Conservation (phyloP, 1,284 basidiomycete genomes). For the Ustilago trichophora region DNA sequence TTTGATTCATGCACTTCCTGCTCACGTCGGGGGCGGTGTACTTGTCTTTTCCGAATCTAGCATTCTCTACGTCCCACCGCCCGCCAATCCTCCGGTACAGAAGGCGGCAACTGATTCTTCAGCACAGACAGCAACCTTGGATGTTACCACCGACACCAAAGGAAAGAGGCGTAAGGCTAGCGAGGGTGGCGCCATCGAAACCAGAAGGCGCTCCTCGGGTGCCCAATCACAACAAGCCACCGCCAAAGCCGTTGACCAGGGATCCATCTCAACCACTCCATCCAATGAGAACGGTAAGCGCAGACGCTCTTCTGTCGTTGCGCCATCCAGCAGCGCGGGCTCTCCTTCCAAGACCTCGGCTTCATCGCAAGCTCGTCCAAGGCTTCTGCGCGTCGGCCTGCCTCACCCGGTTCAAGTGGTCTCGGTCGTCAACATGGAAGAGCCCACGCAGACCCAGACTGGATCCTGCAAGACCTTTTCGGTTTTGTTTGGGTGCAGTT, state of each 20-base stretch:
- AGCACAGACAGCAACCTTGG: too few relatives aligned
- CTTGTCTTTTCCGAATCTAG: slow-evolving; percentile 58
- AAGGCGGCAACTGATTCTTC: too few relatives aligned
- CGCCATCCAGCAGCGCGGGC: background rate
- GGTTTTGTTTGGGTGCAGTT: slow-evolving; percentile 45
- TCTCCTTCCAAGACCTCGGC: slow-evolving; percentile 12
- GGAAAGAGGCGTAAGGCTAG: slow-evolving; percentile 55
- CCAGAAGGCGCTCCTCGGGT: slow-evolving; percentile 16
- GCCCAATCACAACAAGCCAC: slow-evolving; percentile 2
- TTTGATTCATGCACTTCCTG: slow-evolving; percentile 48
- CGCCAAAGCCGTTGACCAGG: background rate
- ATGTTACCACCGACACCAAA: slow-evolving; percentile 12
- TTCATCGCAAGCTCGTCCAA: slow-evolving; percentile 3
- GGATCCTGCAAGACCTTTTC: slow-evolving; percentile 15
- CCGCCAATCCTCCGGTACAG: too few relatives aligned
- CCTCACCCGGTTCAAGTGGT: slow-evolving; percentile 51
- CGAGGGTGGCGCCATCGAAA: slow-evolving; percentile 16
- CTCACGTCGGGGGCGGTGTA: slow-evolving; percentile 56
- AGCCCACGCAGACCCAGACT: background rate
- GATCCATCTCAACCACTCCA: slow-evolving; percentile 3
- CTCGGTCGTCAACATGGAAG: slow-evolving; percentile 33
- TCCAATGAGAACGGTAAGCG: slow-evolving; percentile 56
- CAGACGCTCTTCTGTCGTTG: slow-evolving; percentile 35
- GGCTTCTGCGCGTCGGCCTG: slow-evolving; percentile 41
- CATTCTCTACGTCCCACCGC: slow-evolving; percentile 56